phyloP scores from a whole-genome alignment of 495 filamentous ascomycete genomes.

The Tuber aestivum region DNA sequence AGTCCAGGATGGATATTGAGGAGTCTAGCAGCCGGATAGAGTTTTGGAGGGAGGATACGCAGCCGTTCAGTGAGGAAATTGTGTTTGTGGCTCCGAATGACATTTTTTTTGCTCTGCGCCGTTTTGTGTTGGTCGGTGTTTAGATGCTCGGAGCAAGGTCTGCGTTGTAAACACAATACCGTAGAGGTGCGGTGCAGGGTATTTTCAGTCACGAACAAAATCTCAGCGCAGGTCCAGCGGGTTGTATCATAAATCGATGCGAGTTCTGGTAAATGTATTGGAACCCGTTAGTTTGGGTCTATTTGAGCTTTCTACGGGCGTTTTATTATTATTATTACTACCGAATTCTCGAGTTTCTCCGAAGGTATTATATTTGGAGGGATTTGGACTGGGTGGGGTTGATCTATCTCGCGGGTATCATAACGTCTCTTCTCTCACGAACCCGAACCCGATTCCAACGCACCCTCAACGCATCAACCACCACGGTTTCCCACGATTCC shows the following conservation, averaged over 20 bases:
- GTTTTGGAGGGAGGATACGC: constrained; percentile 63
- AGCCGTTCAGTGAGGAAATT: constrained; percentile 54
- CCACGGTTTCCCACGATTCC: constrained; percentile 20
- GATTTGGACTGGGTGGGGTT: not conserved
- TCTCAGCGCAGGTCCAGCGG: not conserved
- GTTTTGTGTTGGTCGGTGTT: not conserved
- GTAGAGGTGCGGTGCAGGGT: not conserved
- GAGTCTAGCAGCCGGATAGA: constrained; percentile 68
- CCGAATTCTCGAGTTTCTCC: not conserved
- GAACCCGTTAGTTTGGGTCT: not conserved
- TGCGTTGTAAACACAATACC: not conserved
- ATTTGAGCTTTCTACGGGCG: not conserved
- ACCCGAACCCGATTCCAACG: constrained; percentile 26
- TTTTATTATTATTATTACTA: not conserved
- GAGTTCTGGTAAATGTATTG: not conserved
- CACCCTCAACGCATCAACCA: constrained; percentile 26
- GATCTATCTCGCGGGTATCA: constrained; percentile 15
- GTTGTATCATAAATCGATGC: not conserved
- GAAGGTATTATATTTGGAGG: no score
- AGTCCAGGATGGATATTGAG: constrained; percentile 64
- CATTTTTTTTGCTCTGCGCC: constrained; percentile 15
- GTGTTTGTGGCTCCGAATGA: constrained; percentile 25
- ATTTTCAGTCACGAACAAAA: not conserved
- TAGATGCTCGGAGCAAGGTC: not conserved
- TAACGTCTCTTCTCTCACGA: constrained; percentile 1